Base-by-base conservation (phyloP, 2,329 filamentous ascomycete genomes). In the Xylogone sp. region DNA sequence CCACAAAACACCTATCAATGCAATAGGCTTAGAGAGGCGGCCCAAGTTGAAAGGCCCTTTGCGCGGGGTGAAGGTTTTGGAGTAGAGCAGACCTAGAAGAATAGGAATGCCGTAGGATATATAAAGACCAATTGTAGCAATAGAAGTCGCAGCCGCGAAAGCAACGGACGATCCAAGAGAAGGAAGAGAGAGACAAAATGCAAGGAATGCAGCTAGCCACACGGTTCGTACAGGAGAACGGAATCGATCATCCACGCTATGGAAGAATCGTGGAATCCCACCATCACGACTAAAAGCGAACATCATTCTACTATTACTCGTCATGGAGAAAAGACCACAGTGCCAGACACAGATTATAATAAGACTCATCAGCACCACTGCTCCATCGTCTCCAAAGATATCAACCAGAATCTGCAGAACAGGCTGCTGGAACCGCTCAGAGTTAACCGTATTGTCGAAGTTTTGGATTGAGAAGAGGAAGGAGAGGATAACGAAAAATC, bases 341-440 rank as follows among this genome's bases (percentile, higher is more conserved):
- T 83, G 80, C 80, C 80, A 83, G 3, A 83, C 76, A 51, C 80
- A 83, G 27, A 83, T 66, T 57, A 83, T 81, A 54, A 83, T 71
- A 13, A 83, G 64, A 1, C 68, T 72, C 65, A 83, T 82, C 6
- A 82, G 61, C 1, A 71, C 78, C 8, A 83, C 71, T 0, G 79
- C 80, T 3, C 79, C 78, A 45, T 77, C 67, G 50, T 79, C 72
- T 3, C 79, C 79, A 52, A 79, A 79, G 2, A 81, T 64, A 57
- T 83, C 79, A 13, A 82, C 70, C 19, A 83, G 69, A 39, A 83
- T 83, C 64, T 82, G 79, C 3, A 83, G 66, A 4, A 83, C 76
- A 0, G 80, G 80, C 60, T 83, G 78, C 2, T 62, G 69, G 54
- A 77, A 77, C 10, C 21, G 19, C 0, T 56, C 46, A 43, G 71